These are phyloP conservation scores for Mortierella sp. DNA, from an alignment of 371 early-diverging fungal species.

Conservation along the genomic window DNA sequence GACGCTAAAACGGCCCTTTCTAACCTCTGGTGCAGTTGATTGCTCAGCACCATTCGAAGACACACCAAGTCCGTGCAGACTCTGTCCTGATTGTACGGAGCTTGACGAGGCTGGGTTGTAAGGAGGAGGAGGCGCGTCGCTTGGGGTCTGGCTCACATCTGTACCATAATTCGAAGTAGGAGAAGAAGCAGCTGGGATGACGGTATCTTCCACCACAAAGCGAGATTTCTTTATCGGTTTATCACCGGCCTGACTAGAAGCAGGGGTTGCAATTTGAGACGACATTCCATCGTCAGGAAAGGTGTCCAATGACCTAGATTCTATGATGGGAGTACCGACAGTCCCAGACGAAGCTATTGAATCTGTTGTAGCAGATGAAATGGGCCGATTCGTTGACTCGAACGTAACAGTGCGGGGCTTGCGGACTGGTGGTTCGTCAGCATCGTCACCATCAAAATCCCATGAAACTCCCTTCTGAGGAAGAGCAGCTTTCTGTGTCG, in stretches of 20 bases:
- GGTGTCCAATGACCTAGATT: conserved; percentile 17
- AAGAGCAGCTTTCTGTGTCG: conserved; percentile 41
- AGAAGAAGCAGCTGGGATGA: conserved; percentile 13
- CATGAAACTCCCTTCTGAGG: conserved; percentile 63
- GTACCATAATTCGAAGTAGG: conserved; percentile 17
- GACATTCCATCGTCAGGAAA: conserved; percentile 23
- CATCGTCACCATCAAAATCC: conserved; percentile 61
- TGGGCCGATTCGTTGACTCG: conserved; percentile 16
- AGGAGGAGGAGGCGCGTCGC: conserved; percentile 17
- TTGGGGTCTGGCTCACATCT: conserved; percentile 25
- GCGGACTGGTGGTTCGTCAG: conserved; percentile 9
- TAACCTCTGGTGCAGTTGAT: conserved; percentile 24
- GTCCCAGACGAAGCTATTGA: conserved; percentile 15
- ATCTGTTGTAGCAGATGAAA: conserved; percentile 24
- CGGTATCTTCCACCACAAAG: conserved; percentile 65
- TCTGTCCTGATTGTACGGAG: conserved; percentile 11
- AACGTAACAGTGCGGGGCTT: conserved; percentile 39
- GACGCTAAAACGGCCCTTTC: conserved; percentile 50
- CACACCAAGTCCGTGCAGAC: conserved; percentile 46
- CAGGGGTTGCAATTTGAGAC: conserved; percentile 13
- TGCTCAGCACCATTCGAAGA: conserved; percentile 14
- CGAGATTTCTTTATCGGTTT: conserved; percentile 60
- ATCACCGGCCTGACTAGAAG: conserved; percentile 22
- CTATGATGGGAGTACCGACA: conserved; percentile 11
- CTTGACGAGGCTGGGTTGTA: conserved; percentile 2